Conservation (phyloP, 164 flowering plant genomes). For the Platanus orientalis region DNA sequence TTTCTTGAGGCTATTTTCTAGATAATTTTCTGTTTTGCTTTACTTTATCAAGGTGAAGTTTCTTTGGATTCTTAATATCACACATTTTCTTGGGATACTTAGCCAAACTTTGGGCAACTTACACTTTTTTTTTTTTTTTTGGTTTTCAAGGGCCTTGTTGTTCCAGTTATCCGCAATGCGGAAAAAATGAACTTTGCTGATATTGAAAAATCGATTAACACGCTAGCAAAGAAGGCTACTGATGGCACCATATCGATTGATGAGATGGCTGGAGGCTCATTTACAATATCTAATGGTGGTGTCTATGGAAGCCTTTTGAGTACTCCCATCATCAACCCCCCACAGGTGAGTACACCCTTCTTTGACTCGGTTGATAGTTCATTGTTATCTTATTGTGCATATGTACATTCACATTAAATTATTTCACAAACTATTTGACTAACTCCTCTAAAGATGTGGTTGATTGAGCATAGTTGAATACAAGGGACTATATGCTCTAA, state of each 20-base stretch:
- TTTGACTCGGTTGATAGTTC: too few species aligned
- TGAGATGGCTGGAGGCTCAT: slow-evolving; percentile 98
- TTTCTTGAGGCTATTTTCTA: too few species aligned
- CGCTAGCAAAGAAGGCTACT: slow-evolving; percentile 88
- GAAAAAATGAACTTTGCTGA: slow-evolving; percentile 91
- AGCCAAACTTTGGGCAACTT: not conserved
- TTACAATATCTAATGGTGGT: slow-evolving; percentile 96
- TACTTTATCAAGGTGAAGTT: not conserved
- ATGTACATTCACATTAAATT: too few species aligned
- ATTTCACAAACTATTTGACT: too few species aligned
- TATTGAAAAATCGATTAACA: slow-evolving; percentile 78
- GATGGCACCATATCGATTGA: slow-evolving; percentile 93
- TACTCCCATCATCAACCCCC: slow-evolving; percentile 98
- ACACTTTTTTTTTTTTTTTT: slow-evolving; percentile 12
- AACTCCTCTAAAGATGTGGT: too few species aligned
- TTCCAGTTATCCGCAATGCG: slow-evolving; percentile 86
- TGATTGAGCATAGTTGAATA: too few species aligned
- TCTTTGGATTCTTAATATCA: not conserved
- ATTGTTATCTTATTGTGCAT: too few species aligned
- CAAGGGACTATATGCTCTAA: too few species aligned
- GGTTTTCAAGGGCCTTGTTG: slow-evolving; percentile 99
- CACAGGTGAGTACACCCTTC: slow-evolving; percentile 54
- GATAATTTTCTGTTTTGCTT: not conserved
- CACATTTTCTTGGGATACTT: not conserved
- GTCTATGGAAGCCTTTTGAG: slow-evolving; percentile 97